Evolutionary conservation across 805 yeast species (phyloP).

Genomic region (Debaryomyces castellii): DNA sequence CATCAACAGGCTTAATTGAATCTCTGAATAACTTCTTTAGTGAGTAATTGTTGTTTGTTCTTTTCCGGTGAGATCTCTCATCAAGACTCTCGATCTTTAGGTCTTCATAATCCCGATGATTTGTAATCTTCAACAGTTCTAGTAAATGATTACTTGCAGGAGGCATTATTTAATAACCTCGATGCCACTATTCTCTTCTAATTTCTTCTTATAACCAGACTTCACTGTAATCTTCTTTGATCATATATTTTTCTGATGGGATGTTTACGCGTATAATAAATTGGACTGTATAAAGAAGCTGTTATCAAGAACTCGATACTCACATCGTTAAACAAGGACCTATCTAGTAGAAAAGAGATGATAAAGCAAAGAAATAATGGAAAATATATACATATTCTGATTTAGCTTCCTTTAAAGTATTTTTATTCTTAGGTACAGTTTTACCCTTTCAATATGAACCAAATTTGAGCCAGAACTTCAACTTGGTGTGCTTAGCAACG

Average conservation of each 20-base stretch:
- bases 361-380: no score
- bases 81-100: conserved; percentile 16
- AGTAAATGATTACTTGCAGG: conserved; percentile 20
- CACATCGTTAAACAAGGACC: no score
- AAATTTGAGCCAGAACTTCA: no score
- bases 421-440: no score
- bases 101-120: conserved; percentile 26
- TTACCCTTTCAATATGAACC: no score
- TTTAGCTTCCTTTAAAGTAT: no score
- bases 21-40: conserved; percentile 16
- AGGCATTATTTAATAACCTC: not conserved
- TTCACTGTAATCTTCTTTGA: not conserved
- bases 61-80: conserved; percentile 22
- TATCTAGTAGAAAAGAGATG: no score
- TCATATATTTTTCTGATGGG: not conserved
- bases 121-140: conserved; percentile 28
- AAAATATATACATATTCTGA: no score
- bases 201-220: not conserved
- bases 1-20: conserved; percentile 9
- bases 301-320: no score
- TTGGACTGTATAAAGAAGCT: not conserved
- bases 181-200: not conserved
- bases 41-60: conserved; percentile 14
- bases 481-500: no score
- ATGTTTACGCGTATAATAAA: conserved; percentile 2